Conservation (phyloP, 1,284 basidiomycete species). For the Waitea zeae region DNA sequence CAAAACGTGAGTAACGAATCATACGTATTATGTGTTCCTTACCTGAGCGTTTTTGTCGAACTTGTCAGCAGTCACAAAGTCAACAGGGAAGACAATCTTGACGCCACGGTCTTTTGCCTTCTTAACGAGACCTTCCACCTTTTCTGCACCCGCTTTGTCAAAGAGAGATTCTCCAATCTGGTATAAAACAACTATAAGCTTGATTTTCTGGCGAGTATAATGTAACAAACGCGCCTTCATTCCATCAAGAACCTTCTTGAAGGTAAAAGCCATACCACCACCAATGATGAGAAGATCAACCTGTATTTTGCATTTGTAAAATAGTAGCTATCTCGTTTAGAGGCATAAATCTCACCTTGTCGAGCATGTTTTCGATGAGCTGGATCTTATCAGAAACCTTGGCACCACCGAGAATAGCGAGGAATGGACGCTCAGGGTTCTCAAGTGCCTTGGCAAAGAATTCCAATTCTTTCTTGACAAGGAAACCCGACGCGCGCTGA, state of each 20-base stretch:
- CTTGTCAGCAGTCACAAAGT: conserved; percentile 90
- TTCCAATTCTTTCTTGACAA: conserved; percentile 98
- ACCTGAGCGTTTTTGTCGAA: conserved; percentile 88
- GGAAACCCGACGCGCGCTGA: conserved; percentile 89
- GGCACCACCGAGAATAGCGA: conserved; percentile 96
- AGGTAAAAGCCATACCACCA: conserved; percentile 99
- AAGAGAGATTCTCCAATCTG: conserved; percentile 93
- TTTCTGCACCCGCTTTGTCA: conserved; percentile 79
- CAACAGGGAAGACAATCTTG: conserved; percentile 90
- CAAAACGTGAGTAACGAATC: background rate
- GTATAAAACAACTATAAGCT: conserved; percentile 4
- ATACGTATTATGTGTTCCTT: conserved; percentile 1
- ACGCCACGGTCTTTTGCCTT: conserved; percentile 93
- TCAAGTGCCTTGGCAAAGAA: conserved; percentile 98
- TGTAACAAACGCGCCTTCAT: conserved; percentile 35
- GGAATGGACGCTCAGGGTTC: conserved; percentile 87
- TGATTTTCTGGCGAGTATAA: conserved; percentile 3
- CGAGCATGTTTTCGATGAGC: conserved; percentile 97
- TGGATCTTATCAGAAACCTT: conserved; percentile 99
- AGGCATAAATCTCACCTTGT: conserved; percentile 84
- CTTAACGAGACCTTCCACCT: conserved; percentile 73
- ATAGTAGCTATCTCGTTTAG: too few species aligned
- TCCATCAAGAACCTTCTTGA: conserved; percentile 87
- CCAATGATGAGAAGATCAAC: conserved; percentile 94
- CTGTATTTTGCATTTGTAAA: conserved; percentile 17